Evolutionary conservation across 164 flowering plant genomes (phyloP), one percentile per base, ranked within the genome.

Genomic region (Magnolia officinalis): DNA sequence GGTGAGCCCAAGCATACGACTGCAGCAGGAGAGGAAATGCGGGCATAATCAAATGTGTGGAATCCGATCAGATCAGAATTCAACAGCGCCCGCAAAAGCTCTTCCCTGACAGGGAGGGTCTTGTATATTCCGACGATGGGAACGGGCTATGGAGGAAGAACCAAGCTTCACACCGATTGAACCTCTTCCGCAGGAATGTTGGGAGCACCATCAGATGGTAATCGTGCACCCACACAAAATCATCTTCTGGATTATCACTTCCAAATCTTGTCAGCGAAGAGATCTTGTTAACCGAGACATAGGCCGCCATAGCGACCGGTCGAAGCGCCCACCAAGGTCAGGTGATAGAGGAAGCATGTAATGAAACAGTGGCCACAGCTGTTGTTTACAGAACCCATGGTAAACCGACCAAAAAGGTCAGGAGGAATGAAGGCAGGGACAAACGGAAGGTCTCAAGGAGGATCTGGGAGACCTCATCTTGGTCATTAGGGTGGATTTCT

Each of bases 171-270:
- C 90, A n/a, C 21, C 90, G 73, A 58, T 91, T 88, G 68, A 91
- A 89, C 75, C 91, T 83, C 83, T 90, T 91, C 84, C 93, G 83
- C 81, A 91, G 79, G 85, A 91, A 89, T 63, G 92, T 91, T 2
- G 95, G 95, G 24, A 91, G 78, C 64, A 89, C 91, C 92, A 91
- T 89, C 1, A 91, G 80, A 78, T 91, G 95, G 79, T 91, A 91
- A 72, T 91, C 95, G 72, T 91, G 92, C 4, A 91, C 75, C 92
- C 95, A 91, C 1, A 91, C 92, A 58, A 82, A 91, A 78, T 91
- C 95, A 66, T 91, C 92, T 78, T 91, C 95, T 0, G 95, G 95
- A 74, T 91, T 13, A 91, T 89, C 76, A 91, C 91, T 70, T 91
- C 95, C 90, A 83, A 58, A 91, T 86, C 81, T 89, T 85, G 76